phyloP scores from a whole-genome alignment of 164 flowering plant species.

The Magnolia sinica region DNA sequence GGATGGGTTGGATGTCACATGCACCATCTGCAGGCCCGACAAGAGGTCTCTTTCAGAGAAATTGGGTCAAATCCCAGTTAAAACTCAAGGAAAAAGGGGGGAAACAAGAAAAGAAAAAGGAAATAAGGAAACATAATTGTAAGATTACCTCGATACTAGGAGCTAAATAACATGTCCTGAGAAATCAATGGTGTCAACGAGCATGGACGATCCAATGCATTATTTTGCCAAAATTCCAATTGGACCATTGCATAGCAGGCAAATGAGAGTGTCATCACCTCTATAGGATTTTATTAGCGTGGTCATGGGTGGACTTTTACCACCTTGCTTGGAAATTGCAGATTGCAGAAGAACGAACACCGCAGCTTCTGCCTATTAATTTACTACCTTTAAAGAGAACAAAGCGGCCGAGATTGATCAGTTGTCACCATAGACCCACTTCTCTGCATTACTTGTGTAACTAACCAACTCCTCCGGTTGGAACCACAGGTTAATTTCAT shows the following conservation, averaged over 20 bases:
- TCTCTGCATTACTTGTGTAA: constrained; percentile 78
- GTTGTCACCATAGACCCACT: constrained; percentile 82
- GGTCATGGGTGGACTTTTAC: not conserved
- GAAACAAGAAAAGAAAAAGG: no score
- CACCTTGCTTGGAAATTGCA: not conserved
- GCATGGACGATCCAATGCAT: not conserved
- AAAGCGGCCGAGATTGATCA: constrained; percentile 14
- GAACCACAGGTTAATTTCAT: constrained; percentile 89
- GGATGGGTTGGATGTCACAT: no score
- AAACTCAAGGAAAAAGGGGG: no score
- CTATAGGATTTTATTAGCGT: not conserved
- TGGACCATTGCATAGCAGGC: not conserved
- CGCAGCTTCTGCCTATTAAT: not conserved
- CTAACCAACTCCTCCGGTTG: constrained; percentile 76
- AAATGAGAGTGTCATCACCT: not conserved
- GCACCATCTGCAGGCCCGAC: no score
- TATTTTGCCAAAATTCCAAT: not conserved
- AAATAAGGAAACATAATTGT: no score
- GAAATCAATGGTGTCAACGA: not conserved
- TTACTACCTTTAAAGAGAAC: not conserved
- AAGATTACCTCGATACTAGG: no score
- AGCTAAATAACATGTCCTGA: no score
- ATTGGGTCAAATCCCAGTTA: no score
- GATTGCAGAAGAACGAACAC: not conserved
- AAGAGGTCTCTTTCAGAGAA: no score